Percentiles rank a stretch among this genome's conserved stretches.
Evolutionary conservation across 352 stramenopile species (phyloP).

Genomic region (Phytophthora hibernalis): DNA sequence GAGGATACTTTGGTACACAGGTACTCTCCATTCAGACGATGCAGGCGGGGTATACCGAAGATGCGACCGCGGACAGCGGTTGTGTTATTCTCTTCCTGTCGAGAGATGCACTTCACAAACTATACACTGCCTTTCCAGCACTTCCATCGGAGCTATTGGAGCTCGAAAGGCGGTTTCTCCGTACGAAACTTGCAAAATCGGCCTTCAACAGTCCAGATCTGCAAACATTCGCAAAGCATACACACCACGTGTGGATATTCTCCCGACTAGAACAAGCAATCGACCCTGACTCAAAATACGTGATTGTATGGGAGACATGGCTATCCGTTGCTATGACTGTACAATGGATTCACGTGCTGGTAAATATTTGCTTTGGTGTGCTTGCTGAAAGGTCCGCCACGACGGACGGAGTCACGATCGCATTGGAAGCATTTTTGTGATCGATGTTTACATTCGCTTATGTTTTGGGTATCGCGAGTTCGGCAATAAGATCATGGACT

Average conservation of each 20-base stretch:
- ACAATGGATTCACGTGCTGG: conserved; percentile 48
- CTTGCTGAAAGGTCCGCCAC: background rate
- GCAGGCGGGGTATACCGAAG: conserved; percentile 47
- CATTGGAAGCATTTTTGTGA: conserved; percentile 46
- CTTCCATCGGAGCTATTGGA: conserved; percentile 46
- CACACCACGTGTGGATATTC: background rate
- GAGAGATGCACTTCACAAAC: conserved; percentile 39
- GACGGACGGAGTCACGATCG: conserved; percentile 31
- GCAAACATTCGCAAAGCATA: background rate
- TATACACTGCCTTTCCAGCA: conserved; percentile 53
- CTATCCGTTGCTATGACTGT: conserved; percentile 41
- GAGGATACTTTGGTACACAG: conserved; percentile 55
- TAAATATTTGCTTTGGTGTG: conserved; percentile 49
- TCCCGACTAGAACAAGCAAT: conserved; percentile 20
- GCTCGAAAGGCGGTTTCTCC: conserved; percentile 48
- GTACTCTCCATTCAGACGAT: conserved; percentile 26
- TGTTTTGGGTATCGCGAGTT: conserved; percentile 59
- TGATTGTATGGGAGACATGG: conserved; percentile 39
- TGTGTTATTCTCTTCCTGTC: conserved; percentile 59
- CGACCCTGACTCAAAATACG: conserved; percentile 43
- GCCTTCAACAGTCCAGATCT: conserved; percentile 9
- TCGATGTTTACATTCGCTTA: conserved; percentile 56
- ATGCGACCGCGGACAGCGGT: conserved; percentile 48
- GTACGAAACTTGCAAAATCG: conserved; percentile 46
- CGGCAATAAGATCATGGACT: conserved; percentile 70